These are phyloP conservation scores for Lichtheimia ramosa DNA, from an alignment of 371 early-diverging fungal species.

Conservation along the genomic window DNA sequence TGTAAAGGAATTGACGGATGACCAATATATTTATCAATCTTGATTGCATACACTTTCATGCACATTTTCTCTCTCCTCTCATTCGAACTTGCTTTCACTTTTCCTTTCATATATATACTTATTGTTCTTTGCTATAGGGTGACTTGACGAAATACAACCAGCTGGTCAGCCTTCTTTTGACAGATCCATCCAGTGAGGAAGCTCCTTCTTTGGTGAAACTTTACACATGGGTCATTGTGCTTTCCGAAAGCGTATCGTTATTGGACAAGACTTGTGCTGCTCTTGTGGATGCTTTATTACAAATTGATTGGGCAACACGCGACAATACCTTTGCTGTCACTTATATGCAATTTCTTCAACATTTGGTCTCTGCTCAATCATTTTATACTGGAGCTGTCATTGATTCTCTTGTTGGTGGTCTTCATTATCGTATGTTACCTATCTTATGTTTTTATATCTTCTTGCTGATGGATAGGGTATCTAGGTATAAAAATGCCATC, in stretches of 20 bases:
- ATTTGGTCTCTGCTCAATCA: conserved; percentile 86
- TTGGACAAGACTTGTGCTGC: conserved; percentile 54
- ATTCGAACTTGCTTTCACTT: conserved; percentile 12
- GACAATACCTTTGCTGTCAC: conserved; percentile 62
- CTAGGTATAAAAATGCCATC: not conserved
- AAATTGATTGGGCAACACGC: conserved; percentile 66
- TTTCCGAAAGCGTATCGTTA: conserved; percentile 58
- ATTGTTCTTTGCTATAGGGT: conserved; percentile 33
- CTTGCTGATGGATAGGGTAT: too few species aligned
- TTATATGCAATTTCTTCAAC: conserved; percentile 74
- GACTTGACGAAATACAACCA: conserved; percentile 51
- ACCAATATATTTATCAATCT: too few species aligned
- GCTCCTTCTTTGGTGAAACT: conserved; percentile 50
- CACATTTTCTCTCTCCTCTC: conserved; percentile 13
- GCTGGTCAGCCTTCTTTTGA: conserved; percentile 45
- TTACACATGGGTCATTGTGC: conserved; percentile 51
- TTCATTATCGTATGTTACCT: conserved; percentile 60
- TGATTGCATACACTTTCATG: conserved; percentile 4
- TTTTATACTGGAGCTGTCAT: conserved; percentile 71
- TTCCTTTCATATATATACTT: conserved; percentile 8
- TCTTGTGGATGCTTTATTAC: conserved; percentile 73
- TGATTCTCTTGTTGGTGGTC: conserved; percentile 58
- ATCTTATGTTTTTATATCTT: too few species aligned
- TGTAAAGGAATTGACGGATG: conserved; percentile 31
- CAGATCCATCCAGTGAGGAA: conserved; percentile 40